Conservation (phyloP, 192 early-diverging fungal genomes). For the Radiomyces spectabilis region DNA sequence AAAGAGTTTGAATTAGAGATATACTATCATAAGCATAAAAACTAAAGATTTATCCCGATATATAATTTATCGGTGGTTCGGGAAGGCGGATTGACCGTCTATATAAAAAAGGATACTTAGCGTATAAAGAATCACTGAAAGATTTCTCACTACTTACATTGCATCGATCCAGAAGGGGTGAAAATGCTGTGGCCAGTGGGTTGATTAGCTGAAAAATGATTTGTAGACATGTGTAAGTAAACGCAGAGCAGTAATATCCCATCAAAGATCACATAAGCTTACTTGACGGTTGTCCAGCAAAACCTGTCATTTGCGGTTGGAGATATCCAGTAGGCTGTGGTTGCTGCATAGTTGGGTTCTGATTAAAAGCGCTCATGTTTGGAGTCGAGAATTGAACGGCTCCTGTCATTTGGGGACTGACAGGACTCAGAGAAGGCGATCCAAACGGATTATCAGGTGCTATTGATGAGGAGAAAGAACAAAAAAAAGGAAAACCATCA, state of each 20-base stretch:
- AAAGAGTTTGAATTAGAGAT: neutral
- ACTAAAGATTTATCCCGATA: neutral
- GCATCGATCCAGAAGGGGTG: slow-evolving; percentile 21
- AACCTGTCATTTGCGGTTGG: slow-evolving; percentile 16
- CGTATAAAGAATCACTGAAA: neutral
- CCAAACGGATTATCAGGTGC: slow-evolving; percentile 29
- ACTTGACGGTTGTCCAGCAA: neutral
- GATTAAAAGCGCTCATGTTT: slow-evolving; percentile 4
- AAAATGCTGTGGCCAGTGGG: slow-evolving; percentile 5
- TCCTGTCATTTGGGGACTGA: slow-evolving; percentile 19
- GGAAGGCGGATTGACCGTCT: slow-evolving; percentile 17
- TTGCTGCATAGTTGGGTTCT: neutral
- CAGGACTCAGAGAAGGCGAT: slow-evolving; percentile 8
- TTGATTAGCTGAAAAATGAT: too few species aligned
- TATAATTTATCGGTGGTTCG: slow-evolving; percentile 3
- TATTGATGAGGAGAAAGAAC: neutral
- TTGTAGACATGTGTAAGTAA: neutral
- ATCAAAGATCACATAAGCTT: neutral
- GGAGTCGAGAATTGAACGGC: slow-evolving; percentile 21
- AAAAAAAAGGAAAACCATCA: neutral
- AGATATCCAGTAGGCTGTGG: neutral
- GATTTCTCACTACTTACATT: slow-evolving; percentile 8
- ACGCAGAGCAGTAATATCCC: neutral
- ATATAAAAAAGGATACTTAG: neutral
- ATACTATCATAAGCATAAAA: neutral